Conservation (phyloP, 1,284 basidiomycete genomes). For the Rhodofomes roseus region DNA sequence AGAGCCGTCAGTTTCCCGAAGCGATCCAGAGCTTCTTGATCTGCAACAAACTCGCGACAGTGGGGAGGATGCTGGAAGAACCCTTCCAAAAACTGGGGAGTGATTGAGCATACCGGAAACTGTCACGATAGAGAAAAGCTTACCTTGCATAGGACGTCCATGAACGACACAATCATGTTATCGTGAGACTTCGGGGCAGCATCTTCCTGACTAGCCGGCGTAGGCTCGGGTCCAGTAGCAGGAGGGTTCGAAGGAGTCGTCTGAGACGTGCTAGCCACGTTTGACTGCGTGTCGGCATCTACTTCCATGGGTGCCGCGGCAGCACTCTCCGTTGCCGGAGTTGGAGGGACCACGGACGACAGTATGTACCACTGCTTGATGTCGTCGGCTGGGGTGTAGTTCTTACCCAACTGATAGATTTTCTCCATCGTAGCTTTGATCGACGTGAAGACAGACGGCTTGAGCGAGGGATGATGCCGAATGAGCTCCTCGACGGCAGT, state of each 20-base stretch:
- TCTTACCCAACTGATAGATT: conserved; percentile 71
- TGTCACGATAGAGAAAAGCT: conserved; percentile 7
- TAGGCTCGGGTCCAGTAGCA: conserved; percentile 9
- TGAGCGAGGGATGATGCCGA: conserved; percentile 91
- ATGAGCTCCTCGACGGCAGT: conserved; percentile 93
- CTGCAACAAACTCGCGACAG: conserved; percentile 85
- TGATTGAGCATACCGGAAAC: conserved; percentile 8
- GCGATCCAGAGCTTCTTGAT: conserved; percentile 71
- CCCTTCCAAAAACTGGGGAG: conserved; percentile 80
- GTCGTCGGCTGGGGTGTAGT: conserved; percentile 53
- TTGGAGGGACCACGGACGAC: conserved; percentile 15
- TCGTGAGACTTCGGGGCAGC: conserved; percentile 52
- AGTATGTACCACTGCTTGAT: conserved; percentile 66
- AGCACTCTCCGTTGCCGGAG: conserved; percentile 8
- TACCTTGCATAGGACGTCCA: conserved; percentile 75
- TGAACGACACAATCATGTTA: conserved; percentile 71
- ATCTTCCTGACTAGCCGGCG: conserved; percentile 31
- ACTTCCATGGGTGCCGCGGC: conserved; percentile 32
- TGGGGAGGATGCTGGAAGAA: conserved; percentile 90
- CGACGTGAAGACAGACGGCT: conserved; percentile 74
- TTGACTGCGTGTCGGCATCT: conserved; percentile 47
- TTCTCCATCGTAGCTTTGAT: conserved; percentile 66
- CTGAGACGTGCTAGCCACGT: conserved; percentile 18
- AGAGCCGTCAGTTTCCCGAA: conserved; percentile 78
- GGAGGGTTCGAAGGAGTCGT: neutral